These are phyloP conservation scores for Patellaria atrata DNA, from an alignment of 495 filamentous ascomycete species.

Conservation along the genomic window DNA sequence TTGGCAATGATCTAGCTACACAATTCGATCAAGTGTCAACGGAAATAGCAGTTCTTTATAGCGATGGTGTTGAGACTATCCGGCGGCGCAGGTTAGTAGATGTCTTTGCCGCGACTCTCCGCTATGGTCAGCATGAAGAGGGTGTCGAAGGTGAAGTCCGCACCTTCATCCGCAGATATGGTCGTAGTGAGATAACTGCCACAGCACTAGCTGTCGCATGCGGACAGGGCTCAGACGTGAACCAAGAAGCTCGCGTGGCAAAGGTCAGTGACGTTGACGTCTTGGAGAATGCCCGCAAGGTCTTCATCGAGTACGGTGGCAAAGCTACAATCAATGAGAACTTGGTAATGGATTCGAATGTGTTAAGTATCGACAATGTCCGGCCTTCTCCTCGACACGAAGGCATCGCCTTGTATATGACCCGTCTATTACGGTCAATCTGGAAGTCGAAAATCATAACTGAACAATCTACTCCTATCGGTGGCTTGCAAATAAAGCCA, in stretches of 20 bases:
- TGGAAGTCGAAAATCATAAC: slow-evolving; percentile 61
- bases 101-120: slow-evolving; percentile 71
- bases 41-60: slow-evolving; percentile 83
- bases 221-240: slow-evolving; percentile 70
- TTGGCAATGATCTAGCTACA: slow-evolving; percentile 87
- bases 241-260: slow-evolving; percentile 50
- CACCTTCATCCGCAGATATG: slow-evolving; percentile 70
- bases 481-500: slow-evolving; percentile 33
- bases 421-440: slow-evolving; percentile 66
- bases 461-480: slow-evolving; percentile 42
- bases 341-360: slow-evolving; percentile 44
- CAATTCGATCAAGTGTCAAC: slow-evolving; percentile 73
- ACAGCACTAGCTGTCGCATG: slow-evolving; percentile 94
- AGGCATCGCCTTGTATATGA: slow-evolving; percentile 74
- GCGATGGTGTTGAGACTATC: slow-evolving; percentile 72
- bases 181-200: slow-evolving; percentile 70
- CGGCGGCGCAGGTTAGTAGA: slow-evolving; percentile 77
- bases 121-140: slow-evolving; percentile 58
- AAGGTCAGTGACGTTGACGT: slow-evolving; percentile 67
- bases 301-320: slow-evolving; percentile 82
- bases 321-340: slow-evolving; percentile 65
- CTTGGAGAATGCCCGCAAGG: slow-evolving; percentile 65
- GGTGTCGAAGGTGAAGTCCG: slow-evolving; percentile 65
- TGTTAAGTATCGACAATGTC: slow-evolving; percentile 58
- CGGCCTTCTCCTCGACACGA: slow-evolving; percentile 77